Conservation (phyloP, 805 yeast species). For the Ascoidea tarda region DNA sequence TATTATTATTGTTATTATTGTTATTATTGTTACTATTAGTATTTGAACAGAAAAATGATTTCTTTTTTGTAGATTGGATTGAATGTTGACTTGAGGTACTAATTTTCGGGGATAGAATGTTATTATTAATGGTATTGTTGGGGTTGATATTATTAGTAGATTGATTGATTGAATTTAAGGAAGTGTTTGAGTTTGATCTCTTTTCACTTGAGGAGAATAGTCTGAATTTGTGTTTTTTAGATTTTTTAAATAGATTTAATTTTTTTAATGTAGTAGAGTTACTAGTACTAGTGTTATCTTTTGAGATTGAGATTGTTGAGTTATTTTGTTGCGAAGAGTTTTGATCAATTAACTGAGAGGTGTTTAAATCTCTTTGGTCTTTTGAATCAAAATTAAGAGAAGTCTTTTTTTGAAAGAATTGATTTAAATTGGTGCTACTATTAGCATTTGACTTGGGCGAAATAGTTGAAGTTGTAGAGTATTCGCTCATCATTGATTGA, state of each 20-base stretch:
- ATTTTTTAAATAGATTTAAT: too few relatives aligned
- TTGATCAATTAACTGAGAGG: too few relatives aligned
- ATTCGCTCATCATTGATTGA: neutral
- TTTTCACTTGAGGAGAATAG: neutral
- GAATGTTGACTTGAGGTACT: neutral
- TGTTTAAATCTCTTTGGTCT: too few relatives aligned
- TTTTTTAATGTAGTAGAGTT: neutral
- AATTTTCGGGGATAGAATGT: neutral
- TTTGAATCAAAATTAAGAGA: too few relatives aligned
- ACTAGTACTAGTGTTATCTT: neutral
- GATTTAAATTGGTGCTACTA: neutral
- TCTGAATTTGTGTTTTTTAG: neutral
- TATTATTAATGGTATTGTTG: too few relatives aligned
- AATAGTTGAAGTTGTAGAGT: neutral
- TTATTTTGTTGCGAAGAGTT: too few relatives aligned
- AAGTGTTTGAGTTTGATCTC: neutral
- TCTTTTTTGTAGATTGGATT: neutral
- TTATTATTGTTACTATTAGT: neutral
- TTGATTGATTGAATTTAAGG: neutral
- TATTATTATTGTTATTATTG: too few relatives aligned
- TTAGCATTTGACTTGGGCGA: too few relatives aligned
- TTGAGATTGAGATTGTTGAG: too few relatives aligned
- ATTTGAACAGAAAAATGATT: neutral
- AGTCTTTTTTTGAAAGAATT: neutral
- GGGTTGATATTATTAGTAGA: neutral